These are phyloP conservation scores for Acer yangbiense DNA, from an alignment of 345 rosid genomes.

Conservation along the genomic window DNA sequence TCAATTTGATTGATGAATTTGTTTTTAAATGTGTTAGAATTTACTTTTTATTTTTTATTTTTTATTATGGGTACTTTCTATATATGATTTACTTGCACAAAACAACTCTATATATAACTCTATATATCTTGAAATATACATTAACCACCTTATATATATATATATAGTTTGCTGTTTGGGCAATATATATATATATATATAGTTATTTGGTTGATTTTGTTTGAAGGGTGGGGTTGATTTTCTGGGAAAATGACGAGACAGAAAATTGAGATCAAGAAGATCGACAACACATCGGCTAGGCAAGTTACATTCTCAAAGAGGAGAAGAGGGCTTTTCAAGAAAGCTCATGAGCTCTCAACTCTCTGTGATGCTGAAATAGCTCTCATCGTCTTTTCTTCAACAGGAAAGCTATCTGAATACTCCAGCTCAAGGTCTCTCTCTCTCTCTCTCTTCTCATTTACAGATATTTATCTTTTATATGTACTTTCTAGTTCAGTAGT, in stretches of 20 bases:
- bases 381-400: slow-evolving; percentile 35
- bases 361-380: slow-evolving; percentile 52
- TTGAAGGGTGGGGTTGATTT: slow-evolving; percentile 4
- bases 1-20: too few species aligned
- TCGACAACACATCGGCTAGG: slow-evolving; percentile 43
- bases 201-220: neutral
- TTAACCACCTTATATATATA: too few species aligned
- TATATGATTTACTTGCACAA: neutral
- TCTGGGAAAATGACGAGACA: slow-evolving; percentile 38
- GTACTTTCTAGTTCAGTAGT: neutral
- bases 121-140: neutral
- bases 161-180: neutral
- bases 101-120: neutral
- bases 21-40: too few species aligned
- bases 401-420: slow-evolving; percentile 45
- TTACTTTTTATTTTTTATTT: too few species aligned
- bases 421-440: slow-evolving; percentile 40
- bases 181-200: too few species aligned
- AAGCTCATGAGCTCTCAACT: slow-evolving; percentile 47
- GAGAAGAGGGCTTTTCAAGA: slow-evolving; percentile 49
- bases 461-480: neutral
- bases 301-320: slow-evolving; percentile 55
- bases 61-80: too few species aligned
- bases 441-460: neutral
- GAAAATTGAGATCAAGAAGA: slow-evolving; percentile 52